These are phyloP conservation scores for Athelia sp. DNA, from an alignment of 1,284 basidiomycete species.

Conservation along the genomic window DNA sequence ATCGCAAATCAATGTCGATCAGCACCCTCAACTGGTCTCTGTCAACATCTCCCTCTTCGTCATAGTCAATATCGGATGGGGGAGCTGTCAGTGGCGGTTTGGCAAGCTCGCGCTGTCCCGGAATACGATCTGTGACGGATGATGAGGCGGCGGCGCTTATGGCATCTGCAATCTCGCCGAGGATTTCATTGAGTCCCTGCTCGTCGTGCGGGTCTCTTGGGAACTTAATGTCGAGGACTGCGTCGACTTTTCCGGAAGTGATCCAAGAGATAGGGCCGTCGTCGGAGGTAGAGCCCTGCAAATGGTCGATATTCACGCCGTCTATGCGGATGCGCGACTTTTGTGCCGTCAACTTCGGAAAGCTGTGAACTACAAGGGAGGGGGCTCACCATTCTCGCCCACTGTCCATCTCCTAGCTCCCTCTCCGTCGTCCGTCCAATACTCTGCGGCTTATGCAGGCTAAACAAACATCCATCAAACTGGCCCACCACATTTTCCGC, in stretches of 20 bases:
- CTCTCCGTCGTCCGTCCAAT: constrained; percentile 87
- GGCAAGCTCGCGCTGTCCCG: constrained; percentile 83
- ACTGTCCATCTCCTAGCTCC: constrained; percentile 76
- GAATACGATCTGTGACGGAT: constrained; percentile 66
- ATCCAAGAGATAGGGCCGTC: constrained; percentile 97
- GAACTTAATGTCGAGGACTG: constrained; percentile 97
- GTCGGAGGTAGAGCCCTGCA: constrained; percentile 80
- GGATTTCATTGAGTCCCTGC: constrained; percentile 83
- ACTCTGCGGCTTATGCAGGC: constrained; percentile 94
- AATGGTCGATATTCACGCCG: constrained; percentile 94
- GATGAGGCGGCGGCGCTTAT: constrained; percentile 47
- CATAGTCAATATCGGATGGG: constrained; percentile 12
- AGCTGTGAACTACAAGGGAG: too few relatives aligned
- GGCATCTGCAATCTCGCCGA: constrained; percentile 88
- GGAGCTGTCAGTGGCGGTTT: constrained; percentile 85
- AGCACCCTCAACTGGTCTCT: constrained; percentile 50
- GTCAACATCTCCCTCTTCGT: constrained; percentile 13
- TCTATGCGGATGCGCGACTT: constrained; percentile 96
- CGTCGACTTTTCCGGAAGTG: constrained; percentile 92
- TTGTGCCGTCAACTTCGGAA: too few relatives aligned
- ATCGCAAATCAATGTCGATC: constrained; percentile 92
- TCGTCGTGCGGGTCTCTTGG: constrained; percentile 76
- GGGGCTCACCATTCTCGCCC: constrained; percentile 80
- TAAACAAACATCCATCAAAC: constrained; percentile 97
- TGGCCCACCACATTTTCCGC: constrained; percentile 97